Conservation (phyloP, 179 eudicot species). For the Beta lomatogona region DNA sequence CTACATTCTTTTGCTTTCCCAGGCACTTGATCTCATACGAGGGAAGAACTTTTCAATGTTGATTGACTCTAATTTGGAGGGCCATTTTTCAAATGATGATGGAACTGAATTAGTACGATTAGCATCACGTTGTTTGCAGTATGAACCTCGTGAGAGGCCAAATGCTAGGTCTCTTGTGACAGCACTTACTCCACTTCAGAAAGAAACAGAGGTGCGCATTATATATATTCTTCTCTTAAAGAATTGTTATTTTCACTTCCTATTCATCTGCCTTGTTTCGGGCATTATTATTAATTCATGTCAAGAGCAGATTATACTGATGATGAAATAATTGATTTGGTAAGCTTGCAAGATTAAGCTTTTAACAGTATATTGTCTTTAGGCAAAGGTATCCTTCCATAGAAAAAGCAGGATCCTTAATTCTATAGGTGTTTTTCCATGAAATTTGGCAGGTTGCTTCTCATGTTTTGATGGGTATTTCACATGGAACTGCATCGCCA, state of each 20-base stretch:
- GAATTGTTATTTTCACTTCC: not conserved
- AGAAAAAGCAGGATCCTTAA: not conserved
- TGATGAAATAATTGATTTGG: not conserved
- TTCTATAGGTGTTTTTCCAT: conserved; percentile 12
- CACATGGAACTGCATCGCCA: conserved; percentile 49
- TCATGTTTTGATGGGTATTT: conserved; percentile 66
- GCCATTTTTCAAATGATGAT: conserved; percentile 78
- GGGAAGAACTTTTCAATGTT: conserved; percentile 74
- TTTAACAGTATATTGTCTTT: conserved; percentile 7
- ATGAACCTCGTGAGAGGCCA: conserved; percentile 91
- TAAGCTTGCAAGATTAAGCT: not conserved
- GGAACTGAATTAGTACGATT: conserved; percentile 75
- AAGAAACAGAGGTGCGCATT: conserved; percentile 65
- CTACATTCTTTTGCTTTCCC: conserved; percentile 27
- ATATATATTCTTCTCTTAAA: not conserved
- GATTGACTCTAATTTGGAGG: conserved; percentile 82
- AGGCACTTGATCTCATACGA: conserved; percentile 90
- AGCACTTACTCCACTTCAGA: conserved; percentile 76
- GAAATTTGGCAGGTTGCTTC: conserved; percentile 61
- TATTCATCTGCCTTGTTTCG: not conserved
- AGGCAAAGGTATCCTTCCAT: not conserved
- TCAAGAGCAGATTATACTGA: not conserved
- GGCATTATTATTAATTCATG: not conserved
- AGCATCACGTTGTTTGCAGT: conserved; percentile 87
- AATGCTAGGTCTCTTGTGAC: conserved; percentile 66